Conservation (phyloP, 2,329 filamentous ascomycete genomes). For the Cytospora leucostoma region DNA sequence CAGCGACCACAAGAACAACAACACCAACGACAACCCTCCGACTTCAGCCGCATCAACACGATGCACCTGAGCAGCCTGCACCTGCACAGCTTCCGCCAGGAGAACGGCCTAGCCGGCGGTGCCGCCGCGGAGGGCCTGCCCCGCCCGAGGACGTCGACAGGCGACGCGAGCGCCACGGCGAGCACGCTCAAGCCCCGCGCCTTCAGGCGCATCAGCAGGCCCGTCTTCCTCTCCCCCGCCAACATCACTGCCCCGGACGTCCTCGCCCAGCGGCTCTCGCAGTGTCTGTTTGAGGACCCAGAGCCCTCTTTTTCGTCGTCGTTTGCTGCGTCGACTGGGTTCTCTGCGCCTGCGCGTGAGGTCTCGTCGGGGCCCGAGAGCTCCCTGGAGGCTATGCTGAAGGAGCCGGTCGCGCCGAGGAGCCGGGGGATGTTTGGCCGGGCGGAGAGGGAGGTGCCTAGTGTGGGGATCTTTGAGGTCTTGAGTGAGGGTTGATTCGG, state of each 20-base stretch:
- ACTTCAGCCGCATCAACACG: conserved; percentile 24
- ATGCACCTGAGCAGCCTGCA: conserved; percentile 16
- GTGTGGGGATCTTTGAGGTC: conserved; percentile 27
- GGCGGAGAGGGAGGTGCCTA: conserved; percentile 20
- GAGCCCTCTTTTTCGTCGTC: not conserved
- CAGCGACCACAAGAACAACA: too few relatives aligned
- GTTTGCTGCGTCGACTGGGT: too few relatives aligned
- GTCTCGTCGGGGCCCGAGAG: not conserved
- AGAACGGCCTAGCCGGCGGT: not conserved
- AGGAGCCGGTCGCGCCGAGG: conserved; percentile 19
- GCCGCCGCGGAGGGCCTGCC: not conserved
- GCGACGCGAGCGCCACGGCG: conserved; percentile 10
- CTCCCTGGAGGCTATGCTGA: conserved; percentile 26
- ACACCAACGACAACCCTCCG: not conserved
- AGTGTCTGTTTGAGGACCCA: conserved; percentile 23
- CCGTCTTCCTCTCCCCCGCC: conserved; percentile 23
- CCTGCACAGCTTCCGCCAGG: not conserved
- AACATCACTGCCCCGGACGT: conserved; percentile 19
- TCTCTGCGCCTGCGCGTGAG: not conserved
- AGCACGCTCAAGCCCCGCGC: conserved; percentile 21
- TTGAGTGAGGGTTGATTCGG: conserved; percentile 17
- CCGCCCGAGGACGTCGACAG: conserved; percentile 21
- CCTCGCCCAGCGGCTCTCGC: conserved; percentile 23
- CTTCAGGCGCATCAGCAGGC: conserved; percentile 27
- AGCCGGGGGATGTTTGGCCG: conserved; percentile 17